Percentiles rank a stretch among this genome's conserved stretches.
phyloP scores from a whole-genome alignment of 345 rosid species.

The Barbarea vulgaris region DNA sequence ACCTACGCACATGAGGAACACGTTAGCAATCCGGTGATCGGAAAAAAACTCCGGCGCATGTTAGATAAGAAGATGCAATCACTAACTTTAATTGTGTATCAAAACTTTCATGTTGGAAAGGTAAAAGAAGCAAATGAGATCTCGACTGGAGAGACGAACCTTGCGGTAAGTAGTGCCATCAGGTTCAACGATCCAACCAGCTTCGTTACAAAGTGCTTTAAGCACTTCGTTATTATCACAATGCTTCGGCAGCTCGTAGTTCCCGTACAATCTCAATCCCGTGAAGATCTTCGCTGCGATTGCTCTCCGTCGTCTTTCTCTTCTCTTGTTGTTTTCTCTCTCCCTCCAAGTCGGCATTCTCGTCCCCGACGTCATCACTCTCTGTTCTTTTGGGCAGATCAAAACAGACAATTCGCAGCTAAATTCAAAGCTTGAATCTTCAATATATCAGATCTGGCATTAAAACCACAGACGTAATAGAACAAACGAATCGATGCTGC shows the following conservation, averaged over 20 bases:
- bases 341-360: conserved; percentile 88
- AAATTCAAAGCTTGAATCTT: not conserved
- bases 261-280: conserved; percentile 81
- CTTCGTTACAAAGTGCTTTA: conserved; percentile 83
- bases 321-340: conserved; percentile 85
- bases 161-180: conserved; percentile 92
- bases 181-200: conserved; percentile 84
- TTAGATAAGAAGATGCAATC: conserved; percentile 9
- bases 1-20: conserved; percentile 29
- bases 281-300: conserved; percentile 84
- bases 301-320: conserved; percentile 87
- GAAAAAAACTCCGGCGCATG: not conserved
- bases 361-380: conserved; percentile 70
- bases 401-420: conserved; percentile 17
- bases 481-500: conserved; percentile 16
- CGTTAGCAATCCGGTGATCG: conserved; percentile 14
- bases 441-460: conserved; percentile 22
- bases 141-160: conserved; percentile 46
- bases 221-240: conserved; percentile 92
- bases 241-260: conserved; percentile 88
- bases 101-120: not conserved
- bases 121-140: conserved; percentile 15
- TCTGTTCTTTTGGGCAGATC: conserved; percentile 21
- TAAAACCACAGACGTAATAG: not conserved
- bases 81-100: not conserved